phyloP scores from a whole-genome alignment of 345 rosid genomes.

The Stellera chamaejasme region DNA sequence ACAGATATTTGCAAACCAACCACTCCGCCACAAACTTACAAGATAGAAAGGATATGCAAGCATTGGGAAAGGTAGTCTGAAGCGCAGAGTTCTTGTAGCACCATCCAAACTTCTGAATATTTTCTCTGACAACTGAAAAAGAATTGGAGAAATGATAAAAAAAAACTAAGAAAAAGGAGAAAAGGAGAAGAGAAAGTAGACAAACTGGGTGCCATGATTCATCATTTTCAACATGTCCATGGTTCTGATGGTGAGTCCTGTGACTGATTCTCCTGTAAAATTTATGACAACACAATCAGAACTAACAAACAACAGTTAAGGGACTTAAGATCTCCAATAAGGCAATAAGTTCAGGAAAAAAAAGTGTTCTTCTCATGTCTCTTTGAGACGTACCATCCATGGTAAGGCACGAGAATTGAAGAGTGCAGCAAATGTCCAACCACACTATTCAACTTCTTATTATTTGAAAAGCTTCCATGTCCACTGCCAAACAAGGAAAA shows the following conservation, averaged over 20 bases:
- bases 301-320: neutral
- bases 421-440: conserved; percentile 87
- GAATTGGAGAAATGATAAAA: neutral
- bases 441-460: conserved; percentile 60
- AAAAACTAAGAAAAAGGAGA: neutral
- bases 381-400: conserved; percentile 57
- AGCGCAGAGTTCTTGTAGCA: conserved; percentile 44
- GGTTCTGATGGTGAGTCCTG: conserved; percentile 93
- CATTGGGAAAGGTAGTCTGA: conserved; percentile 78
- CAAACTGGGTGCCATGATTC: conserved; percentile 95
- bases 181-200: conserved; percentile 1
- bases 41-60: conserved; percentile 87
- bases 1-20: neutral
- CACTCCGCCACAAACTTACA: conserved; percentile 35
- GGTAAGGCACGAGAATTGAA: conserved; percentile 87
- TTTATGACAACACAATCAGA: conserved; percentile 5
- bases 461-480: conserved; percentile 85
- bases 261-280: conserved; percentile 84
- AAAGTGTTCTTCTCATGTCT: neutral
- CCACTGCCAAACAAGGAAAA: conserved; percentile 44
- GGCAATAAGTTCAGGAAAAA: neutral
- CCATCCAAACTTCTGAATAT: conserved; percentile 49
- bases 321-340: neutral
- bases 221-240: conserved; percentile 90
- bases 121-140: conserved; percentile 64